Conservation (phyloP, 345 rosid species). For the Corchorus capsularis region DNA sequence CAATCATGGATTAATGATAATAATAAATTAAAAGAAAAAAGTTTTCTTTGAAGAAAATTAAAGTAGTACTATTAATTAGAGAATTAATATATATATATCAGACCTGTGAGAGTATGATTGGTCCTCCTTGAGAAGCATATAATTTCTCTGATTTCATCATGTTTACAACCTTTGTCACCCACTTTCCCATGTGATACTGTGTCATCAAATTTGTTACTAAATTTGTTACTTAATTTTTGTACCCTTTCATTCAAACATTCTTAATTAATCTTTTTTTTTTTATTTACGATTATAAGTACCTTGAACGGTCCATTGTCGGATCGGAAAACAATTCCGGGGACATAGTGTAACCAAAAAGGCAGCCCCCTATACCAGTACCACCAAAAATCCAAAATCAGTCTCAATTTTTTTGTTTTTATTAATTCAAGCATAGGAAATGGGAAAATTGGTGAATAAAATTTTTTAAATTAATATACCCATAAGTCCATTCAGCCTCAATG, state of each 20-base stretch:
- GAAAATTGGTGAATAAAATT: not conserved
- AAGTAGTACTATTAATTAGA: no score
- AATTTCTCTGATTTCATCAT: conserved; percentile 57
- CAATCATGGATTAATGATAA: no score
- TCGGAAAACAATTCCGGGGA: conserved; percentile 56
- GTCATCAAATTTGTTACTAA: not conserved
- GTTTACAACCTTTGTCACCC: conserved; percentile 41
- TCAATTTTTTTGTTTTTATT: not conserved
- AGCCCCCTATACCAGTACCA: conserved; percentile 40
- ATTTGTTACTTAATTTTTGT: no score
- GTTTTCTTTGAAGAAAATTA: no score
- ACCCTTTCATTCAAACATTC: no score
- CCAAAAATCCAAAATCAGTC: not conserved
- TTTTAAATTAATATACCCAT: conserved; percentile 44
- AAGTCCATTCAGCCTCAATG: conserved; percentile 65
- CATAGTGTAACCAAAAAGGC: conserved; percentile 60
- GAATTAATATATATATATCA: not conserved
- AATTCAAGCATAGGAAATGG: not conserved
- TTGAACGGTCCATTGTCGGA: conserved; percentile 53
- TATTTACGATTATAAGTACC: conserved; percentile 44
- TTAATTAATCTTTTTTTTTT: no score
- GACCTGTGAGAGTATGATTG: conserved; percentile 72
- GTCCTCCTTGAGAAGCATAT: conserved; percentile 76
- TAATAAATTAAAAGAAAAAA: no score
- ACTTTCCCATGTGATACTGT: conserved; percentile 56